phyloP scores from a whole-genome alignment of 352 stramenopile species.

The Bremia lactucae region DNA sequence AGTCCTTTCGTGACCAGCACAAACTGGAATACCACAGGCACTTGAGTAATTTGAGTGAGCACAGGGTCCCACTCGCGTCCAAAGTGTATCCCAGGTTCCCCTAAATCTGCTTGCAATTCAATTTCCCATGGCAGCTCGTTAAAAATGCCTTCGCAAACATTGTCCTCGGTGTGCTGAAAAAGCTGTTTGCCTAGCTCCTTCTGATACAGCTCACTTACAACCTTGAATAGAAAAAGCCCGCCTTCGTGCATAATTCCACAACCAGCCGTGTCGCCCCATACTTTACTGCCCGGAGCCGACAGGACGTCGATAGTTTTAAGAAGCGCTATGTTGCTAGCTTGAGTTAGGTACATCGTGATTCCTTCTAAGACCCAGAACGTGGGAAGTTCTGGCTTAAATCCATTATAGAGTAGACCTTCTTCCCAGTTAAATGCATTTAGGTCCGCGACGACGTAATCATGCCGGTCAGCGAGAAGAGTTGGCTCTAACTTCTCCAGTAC shows the following conservation, averaged over 20 bases:
- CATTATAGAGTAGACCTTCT: conserved; percentile 23
- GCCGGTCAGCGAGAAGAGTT: conserved; percentile 20
- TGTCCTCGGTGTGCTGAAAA: conserved; percentile 39
- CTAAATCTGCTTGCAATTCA: conserved; percentile 19
- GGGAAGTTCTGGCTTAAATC: conserved; percentile 31
- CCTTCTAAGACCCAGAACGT: conserved; percentile 54
- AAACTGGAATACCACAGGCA: conserved; percentile 15
- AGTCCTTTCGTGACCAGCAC: too few species aligned
- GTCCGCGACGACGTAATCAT: conserved; percentile 36
- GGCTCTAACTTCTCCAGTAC: conserved; percentile 23
- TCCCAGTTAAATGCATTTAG: conserved; percentile 42
- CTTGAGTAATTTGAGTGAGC: not conserved
- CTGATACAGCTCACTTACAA: conserved; percentile 31
- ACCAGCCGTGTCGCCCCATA: conserved; percentile 40
- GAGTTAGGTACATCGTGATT: conserved; percentile 34
- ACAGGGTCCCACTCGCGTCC: conserved; percentile 32
- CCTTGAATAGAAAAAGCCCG: conserved; percentile 15
- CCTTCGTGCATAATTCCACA: conserved; percentile 10
- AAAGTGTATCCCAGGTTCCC: conserved; percentile 22
- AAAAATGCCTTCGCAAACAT: conserved; percentile 34
- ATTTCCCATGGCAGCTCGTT: conserved; percentile 34
- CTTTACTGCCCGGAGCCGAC: conserved; percentile 31
- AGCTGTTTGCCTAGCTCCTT: conserved; percentile 26
- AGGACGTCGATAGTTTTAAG: conserved; percentile 42
- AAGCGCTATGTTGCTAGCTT: conserved; percentile 29